Evolutionary conservation across 768 basidiomycete genomes (phyloP).

Genomic region (Pholiota molesta): DNA sequence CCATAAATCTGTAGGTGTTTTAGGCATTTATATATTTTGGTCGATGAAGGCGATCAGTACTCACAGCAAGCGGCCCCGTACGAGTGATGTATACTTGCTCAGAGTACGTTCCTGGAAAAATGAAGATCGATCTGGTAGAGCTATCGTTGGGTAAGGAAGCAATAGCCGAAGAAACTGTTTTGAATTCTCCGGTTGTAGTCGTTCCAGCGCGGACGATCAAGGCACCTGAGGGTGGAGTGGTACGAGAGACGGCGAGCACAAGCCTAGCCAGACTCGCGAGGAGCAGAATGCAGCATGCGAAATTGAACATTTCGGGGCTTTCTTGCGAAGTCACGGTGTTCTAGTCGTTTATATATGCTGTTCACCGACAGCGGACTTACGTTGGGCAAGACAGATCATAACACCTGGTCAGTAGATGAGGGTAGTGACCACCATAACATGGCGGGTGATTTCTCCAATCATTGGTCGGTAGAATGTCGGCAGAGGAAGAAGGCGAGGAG

Average conservation of each 20-base stretch:
- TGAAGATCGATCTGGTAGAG: constrained; percentile 40
- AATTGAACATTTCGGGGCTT: neutral
- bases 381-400: too few relatives aligned
- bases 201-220: constrained; percentile 41
- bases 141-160: constrained; percentile 41
- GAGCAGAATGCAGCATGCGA: neutral
- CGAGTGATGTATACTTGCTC: constrained; percentile 46
- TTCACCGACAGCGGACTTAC: too few relatives aligned
- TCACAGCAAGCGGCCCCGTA: constrained; percentile 41
- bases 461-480: neutral
- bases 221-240: constrained; percentile 42
- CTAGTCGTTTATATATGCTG: too few relatives aligned
- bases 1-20: constrained; percentile 39
- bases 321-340: neutral
- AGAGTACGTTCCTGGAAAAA: constrained; percentile 47
- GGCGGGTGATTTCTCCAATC: neutral
- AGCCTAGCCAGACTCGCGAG: neutral
- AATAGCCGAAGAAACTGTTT: constrained; percentile 39
- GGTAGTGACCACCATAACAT: neutral
- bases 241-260: constrained; percentile 17
- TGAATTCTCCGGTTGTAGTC: constrained; percentile 38
- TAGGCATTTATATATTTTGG: too few relatives aligned
- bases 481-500: neutral
- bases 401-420: neutral
- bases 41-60: neutral